Evolutionary conservation across 148 eudicot genomes (phyloP).

Genomic region (Agrostemma githago): DNA sequence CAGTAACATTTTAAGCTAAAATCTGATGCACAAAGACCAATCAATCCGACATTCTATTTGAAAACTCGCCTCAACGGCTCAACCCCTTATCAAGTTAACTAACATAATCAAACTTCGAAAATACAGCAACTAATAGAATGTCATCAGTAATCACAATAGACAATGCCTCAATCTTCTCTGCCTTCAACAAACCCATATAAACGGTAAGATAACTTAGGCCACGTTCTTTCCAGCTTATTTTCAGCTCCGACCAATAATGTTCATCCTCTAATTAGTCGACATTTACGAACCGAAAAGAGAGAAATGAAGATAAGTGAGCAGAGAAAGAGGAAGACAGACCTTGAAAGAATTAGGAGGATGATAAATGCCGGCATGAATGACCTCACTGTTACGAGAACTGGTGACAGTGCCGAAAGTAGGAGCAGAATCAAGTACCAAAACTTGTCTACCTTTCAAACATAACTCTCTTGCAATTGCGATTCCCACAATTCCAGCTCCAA

Average conservation of each 20-base stretch:
- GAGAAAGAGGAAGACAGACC: conserved; percentile 45
- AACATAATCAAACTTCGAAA: too few relatives aligned
- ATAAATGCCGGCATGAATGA: conserved; percentile 89
- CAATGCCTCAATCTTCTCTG: too few relatives aligned
- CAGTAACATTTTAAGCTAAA: not conserved
- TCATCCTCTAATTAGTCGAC: not conserved
- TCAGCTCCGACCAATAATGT: too few relatives aligned
- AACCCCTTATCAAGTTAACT: not conserved
- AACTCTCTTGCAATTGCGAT: conserved; percentile 80
- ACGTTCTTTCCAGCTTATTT: too few relatives aligned
- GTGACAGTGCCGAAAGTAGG: conserved; percentile 73
- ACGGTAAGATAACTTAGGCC: too few relatives aligned
- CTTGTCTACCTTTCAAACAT: conserved; percentile 48
- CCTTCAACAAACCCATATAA: too few relatives aligned
- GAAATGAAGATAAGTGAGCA: too few relatives aligned
- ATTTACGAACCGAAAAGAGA: not conserved
- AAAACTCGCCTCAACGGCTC: not conserved
- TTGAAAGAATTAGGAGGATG: conserved; percentile 74
- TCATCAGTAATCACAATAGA: too few relatives aligned
- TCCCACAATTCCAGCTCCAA: conserved; percentile 88
- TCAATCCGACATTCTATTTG: not conserved
- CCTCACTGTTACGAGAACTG: conserved; percentile 92
- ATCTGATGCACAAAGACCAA: not conserved
- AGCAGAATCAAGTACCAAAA: conserved; percentile 65
- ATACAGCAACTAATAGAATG: too few relatives aligned